These are phyloP conservation scores for Tympanopsis confertula DNA, from an alignment of 2,329 filamentous ascomycete species.

Conservation along the genomic window DNA sequence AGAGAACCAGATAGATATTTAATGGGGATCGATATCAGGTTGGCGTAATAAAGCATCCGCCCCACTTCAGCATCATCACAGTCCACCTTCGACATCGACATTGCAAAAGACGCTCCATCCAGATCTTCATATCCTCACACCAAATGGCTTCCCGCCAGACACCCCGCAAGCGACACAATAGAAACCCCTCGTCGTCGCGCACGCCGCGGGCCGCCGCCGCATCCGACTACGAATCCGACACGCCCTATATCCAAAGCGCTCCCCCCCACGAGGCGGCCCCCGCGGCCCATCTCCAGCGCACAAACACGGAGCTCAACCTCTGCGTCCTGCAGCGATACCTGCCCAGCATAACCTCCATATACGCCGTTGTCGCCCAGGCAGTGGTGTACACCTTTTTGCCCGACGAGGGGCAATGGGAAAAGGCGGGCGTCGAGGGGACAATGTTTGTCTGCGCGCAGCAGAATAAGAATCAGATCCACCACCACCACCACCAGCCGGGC, in stretches of 20 bases:
- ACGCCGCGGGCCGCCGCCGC: too few species aligned
- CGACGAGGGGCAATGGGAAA: conserved; percentile 44
- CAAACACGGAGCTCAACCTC: conserved; percentile 52
- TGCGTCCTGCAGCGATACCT: conserved; percentile 47
- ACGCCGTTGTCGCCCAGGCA: conserved; percentile 48
- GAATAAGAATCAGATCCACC: conserved; percentile 25
- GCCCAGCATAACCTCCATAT: conserved; percentile 37
- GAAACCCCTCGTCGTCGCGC: not conserved
- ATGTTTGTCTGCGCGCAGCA: conserved; percentile 44
- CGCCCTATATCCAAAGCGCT: conserved; percentile 13
- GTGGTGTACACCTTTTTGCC: conserved; percentile 51
- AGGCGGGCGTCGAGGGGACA: conserved; percentile 48
- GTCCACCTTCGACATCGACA: too few species aligned
- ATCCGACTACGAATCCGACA: conserved; percentile 34
- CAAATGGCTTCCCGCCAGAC: not conserved
- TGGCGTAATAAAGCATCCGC: too few species aligned
- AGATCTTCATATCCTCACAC: too few species aligned
- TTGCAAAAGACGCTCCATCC: too few species aligned
- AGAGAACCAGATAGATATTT: too few species aligned
- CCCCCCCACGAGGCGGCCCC: conserved; percentile 18
- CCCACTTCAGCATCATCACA: too few species aligned
- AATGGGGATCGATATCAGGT: too few species aligned
- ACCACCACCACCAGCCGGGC: conserved; percentile 25
- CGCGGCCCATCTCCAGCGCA: conserved; percentile 28
- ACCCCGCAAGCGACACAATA: not conserved